Percentiles rank a stretch among this genome's conserved stretches.
These are phyloP conservation scores for Ceratobasidium sp. DNA, from an alignment of 1,284 basidiomycete species.

Conservation along the genomic window DNA sequence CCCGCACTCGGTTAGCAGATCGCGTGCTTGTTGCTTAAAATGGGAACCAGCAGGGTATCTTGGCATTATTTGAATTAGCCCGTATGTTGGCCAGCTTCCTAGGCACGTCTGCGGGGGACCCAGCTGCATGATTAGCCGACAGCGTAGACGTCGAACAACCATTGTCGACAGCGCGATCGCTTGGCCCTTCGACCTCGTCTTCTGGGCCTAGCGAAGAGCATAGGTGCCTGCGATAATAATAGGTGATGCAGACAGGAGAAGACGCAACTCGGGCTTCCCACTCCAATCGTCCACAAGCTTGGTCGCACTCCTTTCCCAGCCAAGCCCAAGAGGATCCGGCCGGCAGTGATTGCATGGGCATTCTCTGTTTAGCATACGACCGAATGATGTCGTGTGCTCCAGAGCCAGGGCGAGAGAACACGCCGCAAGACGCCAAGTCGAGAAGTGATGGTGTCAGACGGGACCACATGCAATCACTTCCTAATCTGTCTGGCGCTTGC, in stretches of 20 bases:
- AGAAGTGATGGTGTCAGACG: constrained; percentile 30
- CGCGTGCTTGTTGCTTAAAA: not conserved
- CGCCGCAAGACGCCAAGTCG: not conserved
- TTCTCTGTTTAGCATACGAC: not conserved
- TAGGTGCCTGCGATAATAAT: constrained; percentile 9
- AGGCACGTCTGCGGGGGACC: no score
- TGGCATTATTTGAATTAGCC: not conserved
- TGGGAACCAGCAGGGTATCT: not conserved
- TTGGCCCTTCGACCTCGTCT: not conserved
- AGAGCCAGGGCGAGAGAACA: not conserved
- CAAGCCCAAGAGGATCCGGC: not conserved
- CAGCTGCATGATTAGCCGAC: not conserved
- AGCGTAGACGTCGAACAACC: not conserved
- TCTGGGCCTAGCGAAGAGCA: not conserved
- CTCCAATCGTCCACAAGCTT: not conserved
- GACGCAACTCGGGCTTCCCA: not conserved
- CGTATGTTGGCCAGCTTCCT: not conserved
- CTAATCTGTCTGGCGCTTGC: not conserved
- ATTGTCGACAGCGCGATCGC: not conserved
- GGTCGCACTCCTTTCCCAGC: not conserved
- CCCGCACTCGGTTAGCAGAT: not conserved
- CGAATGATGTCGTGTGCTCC: constrained; percentile 15
- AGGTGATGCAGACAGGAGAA: not conserved
- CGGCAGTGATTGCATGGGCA: not conserved
- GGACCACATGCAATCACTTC: constrained; percentile 18